Conservation (phyloP, 352 stramenopile genomes). For the Pythium phragmiticola region DNA sequence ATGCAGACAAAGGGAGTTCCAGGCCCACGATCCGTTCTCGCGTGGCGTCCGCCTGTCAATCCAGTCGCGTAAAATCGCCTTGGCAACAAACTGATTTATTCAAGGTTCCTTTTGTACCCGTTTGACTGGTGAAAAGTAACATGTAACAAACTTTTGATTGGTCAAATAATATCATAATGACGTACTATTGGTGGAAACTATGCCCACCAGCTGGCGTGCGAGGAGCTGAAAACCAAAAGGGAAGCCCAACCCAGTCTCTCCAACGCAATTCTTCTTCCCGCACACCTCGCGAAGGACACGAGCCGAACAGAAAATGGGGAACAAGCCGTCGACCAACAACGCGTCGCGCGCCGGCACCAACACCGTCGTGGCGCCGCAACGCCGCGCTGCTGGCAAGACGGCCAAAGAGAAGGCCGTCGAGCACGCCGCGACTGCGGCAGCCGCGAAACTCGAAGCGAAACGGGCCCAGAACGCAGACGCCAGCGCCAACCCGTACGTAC, state of each 20-base stretch:
- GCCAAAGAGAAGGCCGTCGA: slow-evolving; percentile 26
- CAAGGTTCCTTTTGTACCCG: neutral
- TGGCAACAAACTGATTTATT: neutral
- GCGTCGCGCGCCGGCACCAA: slow-evolving; percentile 8
- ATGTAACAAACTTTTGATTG: neutral
- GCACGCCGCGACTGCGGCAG: slow-evolving; percentile 13
- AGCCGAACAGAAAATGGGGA: slow-evolving; percentile 17
- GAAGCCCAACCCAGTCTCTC: neutral
- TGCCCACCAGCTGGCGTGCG: too few relatives aligned
- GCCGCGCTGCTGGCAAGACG: slow-evolving; percentile 15
- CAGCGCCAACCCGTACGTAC: neutral
- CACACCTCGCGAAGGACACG: neutral
- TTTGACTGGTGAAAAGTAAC: neutral
- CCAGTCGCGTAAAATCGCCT: neutral
- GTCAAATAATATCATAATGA: neutral
- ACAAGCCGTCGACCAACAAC: slow-evolving; percentile 21
- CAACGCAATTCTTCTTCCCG: neutral
- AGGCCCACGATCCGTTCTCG: neutral
- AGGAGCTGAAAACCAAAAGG: neutral
- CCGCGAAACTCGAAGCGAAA: slow-evolving; percentile 24
- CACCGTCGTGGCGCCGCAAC: slow-evolving; percentile 16
- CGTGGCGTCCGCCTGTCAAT: neutral
- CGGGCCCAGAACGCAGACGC: neutral
- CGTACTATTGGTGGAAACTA: too few relatives aligned
- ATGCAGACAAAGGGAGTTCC: neutral